Base-by-base conservation (phyloP, 2,329 filamentous ascomycete genomes). In the Rhinocladiella similis region DNA sequence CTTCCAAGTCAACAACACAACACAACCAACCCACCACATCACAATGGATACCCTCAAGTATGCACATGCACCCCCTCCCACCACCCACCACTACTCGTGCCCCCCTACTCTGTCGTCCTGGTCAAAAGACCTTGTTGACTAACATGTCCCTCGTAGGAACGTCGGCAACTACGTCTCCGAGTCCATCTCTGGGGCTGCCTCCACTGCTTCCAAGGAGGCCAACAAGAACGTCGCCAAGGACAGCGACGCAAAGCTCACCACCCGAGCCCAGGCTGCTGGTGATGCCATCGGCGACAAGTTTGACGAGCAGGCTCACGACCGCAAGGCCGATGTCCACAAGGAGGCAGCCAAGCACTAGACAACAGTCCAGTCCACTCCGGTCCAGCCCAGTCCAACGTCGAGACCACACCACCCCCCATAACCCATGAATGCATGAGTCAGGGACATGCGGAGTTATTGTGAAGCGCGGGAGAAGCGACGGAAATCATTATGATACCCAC, bases 171-270 rank as follows among this genome's bases (percentile, higher is more conserved):
- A 88, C 82, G 83, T 87, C 75, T 74, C 81, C 64, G 86, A 87
- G 80, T 74, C 77, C 66, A 72, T 85, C 69, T 79, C 87, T 78
- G 76, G 84, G 70, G 77, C 78, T 61, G 68, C 77, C 60, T 74
- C 76, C 61, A 79, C 80, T 63, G 75, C 80, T 57, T 83, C 79
- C 75, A 88, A 88, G 82, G 84, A 87, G 76, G 77, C 77, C 76
- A 88, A 88, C 82, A 87, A 88, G 82, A 70, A 80, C 63, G 79
- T 84, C 63, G 85, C 85, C 73, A 87, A 88, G 80, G 83, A 84
- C 69, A 51, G 39, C 53, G 74, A 84, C 68, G 78, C 77, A 61
- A 60, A 63, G 63, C 3, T 84, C 56, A 68, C 72, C 69, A 83
- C 80, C 69, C 84, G 84, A 59, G 75, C 75, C 67, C 75, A 73